Evolutionary conservation across 2,329 filamentous ascomycete species (phyloP), one percentile per base, ranked within the genome.

Genomic region (Beauveria sp.): DNA sequence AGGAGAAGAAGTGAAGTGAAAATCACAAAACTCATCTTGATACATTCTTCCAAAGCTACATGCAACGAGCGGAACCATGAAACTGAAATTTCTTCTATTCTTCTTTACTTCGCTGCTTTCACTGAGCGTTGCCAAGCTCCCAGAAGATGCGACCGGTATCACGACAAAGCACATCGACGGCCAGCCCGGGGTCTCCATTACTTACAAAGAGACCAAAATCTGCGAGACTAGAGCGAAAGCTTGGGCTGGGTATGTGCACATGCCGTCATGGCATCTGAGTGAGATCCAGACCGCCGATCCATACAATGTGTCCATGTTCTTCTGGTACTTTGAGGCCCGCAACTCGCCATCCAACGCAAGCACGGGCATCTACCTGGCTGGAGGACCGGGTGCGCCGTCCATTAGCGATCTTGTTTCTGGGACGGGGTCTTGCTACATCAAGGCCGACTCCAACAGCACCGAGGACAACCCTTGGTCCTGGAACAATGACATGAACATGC

Each of bases 361-460:
- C 0, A 69, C 67, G 2, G 65, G 76, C 78, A 81, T 88, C 69
- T 88, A 83, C 79, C 74, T 88, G 62, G 87, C 85, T 68, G 85
- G 86, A 53, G 85, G 86, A 1, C 85, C 85, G 0, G 86, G 86
- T 5, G 76, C 77, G 54, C 83, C 81, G 66, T 86, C 83, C 3
- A 43, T 59, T 12, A 10, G 56, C 34, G 56, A 59, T 43, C 46
- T 59, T 16, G 46, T 51, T 34, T 28, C 56, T 3, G 46, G 56
- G 3, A 51, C 56, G 9, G 56, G 56, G 5, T 59, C 76, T 20
- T 83, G 75, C 68, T 70, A 77, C 63, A 68, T 81, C 26, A 70
- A 82, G 62, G 62, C 80, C 63, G 72, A 80, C 46, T 75, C 74
- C 31, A 81, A 84, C 62, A 78, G 76, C 14, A 87, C 84, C 0